Evolutionary conservation across 352 stramenopile genomes (phyloP).

Genomic region (Pythium folliculosum): DNA sequence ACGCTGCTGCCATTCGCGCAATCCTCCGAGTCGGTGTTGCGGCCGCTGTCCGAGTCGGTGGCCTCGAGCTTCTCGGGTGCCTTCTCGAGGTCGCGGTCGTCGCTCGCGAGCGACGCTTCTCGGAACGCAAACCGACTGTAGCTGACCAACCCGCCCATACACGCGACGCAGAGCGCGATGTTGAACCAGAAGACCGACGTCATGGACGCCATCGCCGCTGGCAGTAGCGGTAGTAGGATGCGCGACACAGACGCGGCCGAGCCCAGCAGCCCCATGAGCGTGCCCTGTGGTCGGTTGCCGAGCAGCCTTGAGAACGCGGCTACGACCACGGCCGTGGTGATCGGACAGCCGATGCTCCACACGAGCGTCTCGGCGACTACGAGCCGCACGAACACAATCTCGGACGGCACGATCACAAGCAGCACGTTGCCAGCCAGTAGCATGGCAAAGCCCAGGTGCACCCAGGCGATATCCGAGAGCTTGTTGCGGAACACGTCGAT

Average conservation of each 20-base stretch:
- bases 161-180: constrained; percentile 49
- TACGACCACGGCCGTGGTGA: constrained; percentile 54
- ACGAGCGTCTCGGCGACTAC: constrained; percentile 55
- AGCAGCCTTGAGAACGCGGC: constrained; percentile 72
- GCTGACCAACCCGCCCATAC: constrained; percentile 51
- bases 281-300: constrained; percentile 64
- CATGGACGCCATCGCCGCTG: constrained; percentile 53
- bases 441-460: constrained; percentile 59
- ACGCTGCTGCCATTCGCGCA: not conserved
- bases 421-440: constrained; percentile 53
- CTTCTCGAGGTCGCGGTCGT: constrained; percentile 3
- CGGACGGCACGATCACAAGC: constrained; percentile 38
- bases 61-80: not conserved
- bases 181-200: constrained; percentile 73
- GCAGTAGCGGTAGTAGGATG: constrained; percentile 67
- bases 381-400: constrained; percentile 46
- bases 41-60: constrained; percentile 1
- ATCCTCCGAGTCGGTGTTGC: constrained; percentile 1
- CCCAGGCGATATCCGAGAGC: constrained; percentile 65
- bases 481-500: constrained; percentile 68
- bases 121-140: constrained; percentile 55
- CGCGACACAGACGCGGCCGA: constrained; percentile 66
- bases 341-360: constrained; percentile 46
- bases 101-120: not conserved
- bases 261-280: constrained; percentile 70